Conservation (phyloP, 2,329 filamentous ascomycete species). For the Epichloe sylvatica region DNA sequence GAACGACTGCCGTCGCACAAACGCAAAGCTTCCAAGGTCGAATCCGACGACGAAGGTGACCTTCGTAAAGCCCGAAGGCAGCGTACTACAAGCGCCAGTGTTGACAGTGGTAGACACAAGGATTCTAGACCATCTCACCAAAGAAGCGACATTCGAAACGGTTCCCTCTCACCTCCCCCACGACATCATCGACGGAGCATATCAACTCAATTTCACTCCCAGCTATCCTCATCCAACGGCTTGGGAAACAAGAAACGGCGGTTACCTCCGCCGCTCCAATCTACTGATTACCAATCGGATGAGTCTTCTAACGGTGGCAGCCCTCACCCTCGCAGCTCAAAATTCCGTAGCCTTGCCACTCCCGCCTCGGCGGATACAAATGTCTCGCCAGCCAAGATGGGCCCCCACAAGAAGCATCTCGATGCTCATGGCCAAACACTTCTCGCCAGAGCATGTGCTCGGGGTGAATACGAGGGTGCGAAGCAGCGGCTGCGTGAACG, state of each 20-base stretch:
- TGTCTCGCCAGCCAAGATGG: constrained; percentile 54
- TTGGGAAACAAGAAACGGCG: constrained; percentile 47
- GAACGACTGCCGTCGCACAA: constrained; percentile 37
- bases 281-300: constrained; percentile 54
- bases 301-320: constrained; percentile 49
- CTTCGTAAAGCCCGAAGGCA: constrained; percentile 39
- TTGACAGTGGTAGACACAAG: constrained; percentile 21
- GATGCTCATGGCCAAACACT: constrained; percentile 88
- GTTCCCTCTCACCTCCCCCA: constrained; percentile 47
- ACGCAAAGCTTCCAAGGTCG: constrained; percentile 37
- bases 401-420: constrained; percentile 68
- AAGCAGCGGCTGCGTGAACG: constrained; percentile 63
- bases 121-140: constrained; percentile 21
- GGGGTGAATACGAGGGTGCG: constrained; percentile 66
- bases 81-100: constrained; percentile 32
- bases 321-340: constrained; percentile 44
- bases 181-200: constrained; percentile 47
- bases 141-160: constrained; percentile 19
- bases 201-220: constrained; percentile 47
- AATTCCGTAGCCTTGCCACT: constrained; percentile 40
- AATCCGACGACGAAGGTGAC: constrained; percentile 46
- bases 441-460: constrained; percentile 78
- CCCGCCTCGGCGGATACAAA: constrained; percentile 44
- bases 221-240: constrained; percentile 35
- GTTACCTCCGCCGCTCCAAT: constrained; percentile 44